Evolutionary conservation across 805 yeast genomes (phyloP).

Genomic region (Suhomyces canberraensis): DNA sequence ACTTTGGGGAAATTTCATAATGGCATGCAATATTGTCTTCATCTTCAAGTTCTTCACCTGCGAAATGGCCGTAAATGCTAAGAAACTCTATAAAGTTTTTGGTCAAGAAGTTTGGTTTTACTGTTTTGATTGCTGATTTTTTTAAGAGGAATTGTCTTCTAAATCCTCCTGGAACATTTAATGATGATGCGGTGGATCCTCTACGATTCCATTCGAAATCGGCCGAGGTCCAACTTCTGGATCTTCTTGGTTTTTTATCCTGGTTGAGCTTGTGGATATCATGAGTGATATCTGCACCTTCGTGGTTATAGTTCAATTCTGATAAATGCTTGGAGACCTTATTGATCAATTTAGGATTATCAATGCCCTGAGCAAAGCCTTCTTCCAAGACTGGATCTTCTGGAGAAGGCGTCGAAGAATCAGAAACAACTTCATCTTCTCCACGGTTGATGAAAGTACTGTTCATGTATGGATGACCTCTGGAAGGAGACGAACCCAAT

Average conservation of each 20-base stretch:
- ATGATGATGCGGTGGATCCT: slow-evolving; percentile 61
- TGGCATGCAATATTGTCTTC: slow-evolving; percentile 57
- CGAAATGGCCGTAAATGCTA: slow-evolving; percentile 80
- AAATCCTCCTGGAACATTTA: slow-evolving; percentile 81
- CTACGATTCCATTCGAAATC: slow-evolving; percentile 37
- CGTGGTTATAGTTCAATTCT: slow-evolving; percentile 33
- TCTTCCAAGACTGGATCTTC: background rate
- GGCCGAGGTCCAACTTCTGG: slow-evolving; percentile 22
- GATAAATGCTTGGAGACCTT: slow-evolving; percentile 38
- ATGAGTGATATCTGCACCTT: slow-evolving; percentile 52
- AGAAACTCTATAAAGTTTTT: slow-evolving; percentile 74
- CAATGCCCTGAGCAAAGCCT: slow-evolving; percentile 15
- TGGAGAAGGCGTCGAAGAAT: background rate
- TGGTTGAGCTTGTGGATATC: slow-evolving; percentile 36
- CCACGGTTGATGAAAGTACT: slow-evolving; percentile 6
- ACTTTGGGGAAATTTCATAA: slow-evolving; percentile 20
- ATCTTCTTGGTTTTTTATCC: slow-evolving; percentile 5
- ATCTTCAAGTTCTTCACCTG: slow-evolving; percentile 77
- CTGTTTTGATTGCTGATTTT: slow-evolving; percentile 14
- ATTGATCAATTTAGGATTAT: slow-evolving; percentile 32
- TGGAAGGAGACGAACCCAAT: slow-evolving; percentile 11
- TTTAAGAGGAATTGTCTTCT: slow-evolving; percentile 61
- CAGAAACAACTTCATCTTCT: slow-evolving; percentile 7
- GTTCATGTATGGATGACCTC: too few relatives aligned
- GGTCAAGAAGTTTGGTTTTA: slow-evolving; percentile 51